Base-by-base conservation (phyloP, 2,329 filamentous ascomycete genomes). In the Didymella sp. region DNA sequence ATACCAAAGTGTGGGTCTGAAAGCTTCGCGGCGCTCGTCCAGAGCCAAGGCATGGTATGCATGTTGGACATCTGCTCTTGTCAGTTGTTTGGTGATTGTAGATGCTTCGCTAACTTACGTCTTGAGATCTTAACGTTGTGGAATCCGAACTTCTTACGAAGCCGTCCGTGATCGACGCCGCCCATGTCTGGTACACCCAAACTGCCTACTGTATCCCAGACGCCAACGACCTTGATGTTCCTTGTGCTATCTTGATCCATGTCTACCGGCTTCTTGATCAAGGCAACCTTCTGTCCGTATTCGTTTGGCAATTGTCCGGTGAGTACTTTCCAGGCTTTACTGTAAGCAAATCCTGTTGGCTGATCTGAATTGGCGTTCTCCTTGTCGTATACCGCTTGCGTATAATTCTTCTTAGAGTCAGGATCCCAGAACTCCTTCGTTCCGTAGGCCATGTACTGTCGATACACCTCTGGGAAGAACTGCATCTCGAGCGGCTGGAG, bases 31-130 rank as follows among this genome's bases (percentile, higher is more conserved):
- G 31, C 78, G 78, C 62, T 85, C 83, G 35, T 85, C 82, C 0
- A 85, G 68, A 4, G 82, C 83, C 1, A 85, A 63, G 2, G 82
- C 83, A 40, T 85, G 83, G 62, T 80, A 85, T 6, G 82, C 83
- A 61, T 84, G 79, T 24, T 82, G 75, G 13, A 85, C 77, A 11
- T 72, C 75, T 76, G 28, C 63, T 1, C 79, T 76, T 63, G 75
- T 68, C 11, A 11, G 58, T 51, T 17, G 21, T 11, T 8, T 3
- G 2, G 13, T 19, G 8, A 1, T 8, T 11, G 2, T 1, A 17
- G 7, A 13, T 6, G 3, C 1, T 9, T 19, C 41, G 12, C 37
- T 31, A 12, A 59, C 75, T 69, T 42, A 78, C 70, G 59, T 42
- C 68, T 61, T 17, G 72, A 73, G 8, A 75, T 46, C 45, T 66